Percentiles rank a stretch among this genome's conserved stretches.
Evolutionary conservation across 1,284 basidiomycete genomes (phyloP).

Genomic region (Sphaerobolus stellatus): DNA sequence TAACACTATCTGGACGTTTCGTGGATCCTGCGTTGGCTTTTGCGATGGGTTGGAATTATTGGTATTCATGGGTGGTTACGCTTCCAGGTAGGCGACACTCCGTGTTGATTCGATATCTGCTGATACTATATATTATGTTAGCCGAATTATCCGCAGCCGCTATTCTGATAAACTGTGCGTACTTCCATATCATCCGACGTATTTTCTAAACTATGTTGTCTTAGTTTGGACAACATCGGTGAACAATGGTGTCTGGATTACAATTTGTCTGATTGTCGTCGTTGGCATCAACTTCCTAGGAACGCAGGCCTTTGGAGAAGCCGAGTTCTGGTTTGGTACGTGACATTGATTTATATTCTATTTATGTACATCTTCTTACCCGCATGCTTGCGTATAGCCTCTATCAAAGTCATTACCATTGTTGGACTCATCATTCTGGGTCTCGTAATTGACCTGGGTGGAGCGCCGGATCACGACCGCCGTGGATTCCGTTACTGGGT

Average conservation of each 20-base stretch:
- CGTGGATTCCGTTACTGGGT: conserved; percentile 63
- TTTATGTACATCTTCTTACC: conserved; percentile 1
- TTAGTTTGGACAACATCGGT: neutral
- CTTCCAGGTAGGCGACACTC: conserved; percentile 22
- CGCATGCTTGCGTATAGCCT: conserved; percentile 15
- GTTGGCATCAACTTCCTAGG: conserved; percentile 55
- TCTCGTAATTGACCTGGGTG: conserved; percentile 64
- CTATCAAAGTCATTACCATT: conserved; percentile 55
- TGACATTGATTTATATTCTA: conserved; percentile 21
- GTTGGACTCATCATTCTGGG: conserved; percentile 61
- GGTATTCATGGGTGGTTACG: conserved; percentile 18
- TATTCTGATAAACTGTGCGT: conserved; percentile 20
- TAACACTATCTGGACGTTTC: conserved; percentile 30
- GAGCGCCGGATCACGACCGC: conserved; percentile 60
- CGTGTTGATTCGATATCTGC: too few species aligned
- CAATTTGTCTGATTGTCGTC: conserved; percentile 41
- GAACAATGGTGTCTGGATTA: conserved; percentile 39
- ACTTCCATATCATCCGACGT: conserved; percentile 12
- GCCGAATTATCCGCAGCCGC: conserved; percentile 25
- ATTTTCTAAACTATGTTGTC: conserved; percentile 24
- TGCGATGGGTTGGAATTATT: conserved; percentile 41
- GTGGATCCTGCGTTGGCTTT: conserved; percentile 52
- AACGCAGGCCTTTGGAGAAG: conserved; percentile 59
- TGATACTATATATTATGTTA: too few species aligned
- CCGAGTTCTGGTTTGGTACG: conserved; percentile 56